phyloP scores from a whole-genome alignment of 805 yeast species.

The Candida nitratophila region DNA sequence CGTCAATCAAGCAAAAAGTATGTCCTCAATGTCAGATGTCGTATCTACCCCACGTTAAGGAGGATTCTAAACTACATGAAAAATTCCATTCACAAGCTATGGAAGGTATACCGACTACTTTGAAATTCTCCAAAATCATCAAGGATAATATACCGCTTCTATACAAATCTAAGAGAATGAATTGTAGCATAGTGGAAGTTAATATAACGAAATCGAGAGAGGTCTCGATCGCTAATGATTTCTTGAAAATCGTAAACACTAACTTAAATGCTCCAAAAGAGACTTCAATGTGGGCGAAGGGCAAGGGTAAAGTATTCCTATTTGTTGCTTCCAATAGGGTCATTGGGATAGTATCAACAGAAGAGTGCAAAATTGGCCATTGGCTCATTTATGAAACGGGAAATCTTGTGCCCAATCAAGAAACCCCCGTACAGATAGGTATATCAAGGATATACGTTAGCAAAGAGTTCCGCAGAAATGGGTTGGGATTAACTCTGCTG shows the following conservation, averaged over 20 bases:
- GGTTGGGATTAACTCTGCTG: constrained; percentile 42
- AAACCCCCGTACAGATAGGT: constrained; percentile 33
- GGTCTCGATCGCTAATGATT: constrained; percentile 27
- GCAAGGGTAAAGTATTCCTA: constrained; percentile 41
- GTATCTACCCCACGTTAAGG: constrained; percentile 31
- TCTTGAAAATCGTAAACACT: constrained; percentile 48
- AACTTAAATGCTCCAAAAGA: constrained; percentile 51
- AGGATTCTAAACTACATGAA: constrained; percentile 41
- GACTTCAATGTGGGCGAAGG: constrained; percentile 13
- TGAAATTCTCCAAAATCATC: constrained; percentile 6
- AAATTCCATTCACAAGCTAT: constrained; percentile 43
- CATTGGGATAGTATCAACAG: constrained; percentile 52
- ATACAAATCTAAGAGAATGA: not conserved
- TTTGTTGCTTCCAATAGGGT: constrained; percentile 39
- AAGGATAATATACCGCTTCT: constrained; percentile 2
- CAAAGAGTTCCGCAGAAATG: constrained; percentile 36
- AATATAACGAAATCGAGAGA: constrained; percentile 25
- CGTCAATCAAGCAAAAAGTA: constrained; percentile 13
- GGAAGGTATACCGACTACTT: constrained; percentile 9
- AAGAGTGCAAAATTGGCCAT: constrained; percentile 35
- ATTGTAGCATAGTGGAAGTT: constrained; percentile 27
- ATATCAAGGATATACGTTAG: constrained; percentile 44
- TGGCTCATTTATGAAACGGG: constrained; percentile 59
- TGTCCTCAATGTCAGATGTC: constrained; percentile 52
- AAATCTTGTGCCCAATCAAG: constrained; percentile 38